Conservation (phyloP, 352 stramenopile genomes). For the Globisporangium orthogonon region DNA sequence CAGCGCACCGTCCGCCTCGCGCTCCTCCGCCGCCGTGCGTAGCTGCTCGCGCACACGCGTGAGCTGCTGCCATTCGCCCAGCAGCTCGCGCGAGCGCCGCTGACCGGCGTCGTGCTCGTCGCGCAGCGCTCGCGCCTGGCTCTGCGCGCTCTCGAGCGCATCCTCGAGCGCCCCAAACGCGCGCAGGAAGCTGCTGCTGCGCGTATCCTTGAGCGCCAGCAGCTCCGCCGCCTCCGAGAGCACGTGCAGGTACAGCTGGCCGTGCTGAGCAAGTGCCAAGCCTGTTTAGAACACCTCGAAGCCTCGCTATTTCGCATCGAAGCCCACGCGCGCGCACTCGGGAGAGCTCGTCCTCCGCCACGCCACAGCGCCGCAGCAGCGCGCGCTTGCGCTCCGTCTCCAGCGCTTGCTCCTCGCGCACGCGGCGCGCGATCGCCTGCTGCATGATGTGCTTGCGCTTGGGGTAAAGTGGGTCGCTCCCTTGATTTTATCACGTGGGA, state of each 20-base stretch:
- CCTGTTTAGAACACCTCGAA: neutral
- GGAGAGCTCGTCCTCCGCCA: constrained; percentile 37
- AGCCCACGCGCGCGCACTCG: constrained; percentile 18
- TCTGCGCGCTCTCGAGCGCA: constrained; percentile 11
- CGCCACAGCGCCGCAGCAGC: constrained; percentile 22
- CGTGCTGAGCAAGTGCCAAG: constrained; percentile 18
- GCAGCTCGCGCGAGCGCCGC: constrained; percentile 22
- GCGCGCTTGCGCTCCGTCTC: constrained; percentile 24
- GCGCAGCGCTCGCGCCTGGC: constrained; percentile 7
- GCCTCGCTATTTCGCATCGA: neutral
- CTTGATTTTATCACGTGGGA: too few relatives aligned
- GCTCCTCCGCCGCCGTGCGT: constrained; percentile 19
- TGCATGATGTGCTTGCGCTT: too few relatives aligned
- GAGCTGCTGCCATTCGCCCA: constrained; percentile 21
- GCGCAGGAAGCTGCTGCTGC: constrained; percentile 29
- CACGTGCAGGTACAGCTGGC: constrained; percentile 37
- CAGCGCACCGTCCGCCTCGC: constrained; percentile 26
- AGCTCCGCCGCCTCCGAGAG: constrained; percentile 35
- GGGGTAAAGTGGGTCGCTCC: too few relatives aligned
- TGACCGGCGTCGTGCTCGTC: constrained; percentile 1
- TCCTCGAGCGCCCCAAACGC: constrained; percentile 24
- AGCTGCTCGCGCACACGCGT: constrained; percentile 21
- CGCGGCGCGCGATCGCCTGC: constrained; percentile 14
- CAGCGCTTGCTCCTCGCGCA: constrained; percentile 27
- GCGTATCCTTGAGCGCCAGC: constrained; percentile 28